Evolutionary conservation across 2,329 filamentous ascomycete species (phyloP), one percentile per base, ranked within the genome.

Genomic region (Shiraia bambusicola): DNA sequence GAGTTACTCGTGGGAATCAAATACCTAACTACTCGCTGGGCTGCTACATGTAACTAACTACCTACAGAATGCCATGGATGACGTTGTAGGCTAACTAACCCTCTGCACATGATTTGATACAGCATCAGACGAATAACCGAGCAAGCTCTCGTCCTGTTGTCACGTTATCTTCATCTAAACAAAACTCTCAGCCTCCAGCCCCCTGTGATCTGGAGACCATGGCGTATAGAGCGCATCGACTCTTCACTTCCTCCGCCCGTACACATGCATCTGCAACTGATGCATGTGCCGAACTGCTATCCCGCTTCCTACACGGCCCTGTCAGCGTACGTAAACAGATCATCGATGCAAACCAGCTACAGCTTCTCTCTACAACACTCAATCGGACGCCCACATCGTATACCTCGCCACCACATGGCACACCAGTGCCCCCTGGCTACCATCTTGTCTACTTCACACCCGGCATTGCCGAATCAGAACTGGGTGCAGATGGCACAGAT

Each of bases 371-470:
- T 24, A 50, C 59, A 10, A 65, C 63, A 8, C 42, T 67, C 19
- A 52, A 54, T 6, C 59, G 61, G 3, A 51, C 52, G 0, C 52
- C 55, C 3, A 52, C 59, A 3, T 53, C 54, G 5, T 47, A 54
- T 37, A 42, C 37, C 6, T 37, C 50, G 10, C 61, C 61, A 5
- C 37, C 38, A 34, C 26, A 50, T 10, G 63, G 64, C 11, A 63
- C 59, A 6, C 61, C 63, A 13, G 38, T 87, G 3, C 84, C 85
- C 0, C 77, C 80, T 19, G 87, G 85, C 17, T 85, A 94, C 66
- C 91, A 96, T 66, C 77, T 96, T 13, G 82, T 92, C 48, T 94
- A 95, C 73, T 96, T 95, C 69, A 89, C 89, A 35, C 81, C 88
- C 11, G 81, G 84, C 51, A 76, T 86, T 15, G 72, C 80, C 1